Evolutionary conservation across 2,329 filamentous ascomycete genomes (phyloP), one percentile per base, ranked within the genome.

Genomic region (Aureobasidium sp.): DNA sequence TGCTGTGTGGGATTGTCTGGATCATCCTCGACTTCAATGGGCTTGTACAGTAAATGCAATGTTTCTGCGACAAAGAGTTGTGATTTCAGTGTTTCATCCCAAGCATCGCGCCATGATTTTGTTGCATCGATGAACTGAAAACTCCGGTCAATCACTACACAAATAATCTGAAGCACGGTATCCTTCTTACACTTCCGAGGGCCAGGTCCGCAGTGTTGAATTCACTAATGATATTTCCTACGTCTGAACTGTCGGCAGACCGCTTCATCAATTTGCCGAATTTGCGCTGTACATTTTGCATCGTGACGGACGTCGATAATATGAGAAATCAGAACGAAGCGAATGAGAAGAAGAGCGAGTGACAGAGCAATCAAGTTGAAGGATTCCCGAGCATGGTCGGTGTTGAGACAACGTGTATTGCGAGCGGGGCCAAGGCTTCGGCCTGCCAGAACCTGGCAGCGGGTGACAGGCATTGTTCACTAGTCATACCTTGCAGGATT

Each of bases 131-230:
- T 84, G 68, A 94, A 84, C 57, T 63, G 52, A 57, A 64, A 47
- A 22, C 15, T 34, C 39, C 49, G 56, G n/a, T 56, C 4, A 25
- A 14, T 36, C 9, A 12, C 20, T n/a, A 17, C 22, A 25, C 15
- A n/a, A 12, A 4, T 12, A 6, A 7, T 39, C 9, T 3, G 7
- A 8, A 27, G 61, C 25, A 49, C 20, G 22, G 22, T 34, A 47
- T 9, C 17, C 36, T 36, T 60, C 36, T 47, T 78, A 91, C 89
- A 80, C 85, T 86, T 66, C 83, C 81, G 65, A 94, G 80, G 71
- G 92, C 82, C 67, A 83, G 84, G 73, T 94, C 88, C 29, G 87
- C 88, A 73, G 92, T 87, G 68, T 91, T 87, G 71, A 91, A 94
- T 70, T 94, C 90, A 68, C 84, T 87, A 62, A 95, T 77, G 60